Evolutionary conservation across 2,329 filamentous ascomycete species (phyloP), one percentile per base, ranked within the genome.

Genomic region (Cyanodermella asteris): DNA sequence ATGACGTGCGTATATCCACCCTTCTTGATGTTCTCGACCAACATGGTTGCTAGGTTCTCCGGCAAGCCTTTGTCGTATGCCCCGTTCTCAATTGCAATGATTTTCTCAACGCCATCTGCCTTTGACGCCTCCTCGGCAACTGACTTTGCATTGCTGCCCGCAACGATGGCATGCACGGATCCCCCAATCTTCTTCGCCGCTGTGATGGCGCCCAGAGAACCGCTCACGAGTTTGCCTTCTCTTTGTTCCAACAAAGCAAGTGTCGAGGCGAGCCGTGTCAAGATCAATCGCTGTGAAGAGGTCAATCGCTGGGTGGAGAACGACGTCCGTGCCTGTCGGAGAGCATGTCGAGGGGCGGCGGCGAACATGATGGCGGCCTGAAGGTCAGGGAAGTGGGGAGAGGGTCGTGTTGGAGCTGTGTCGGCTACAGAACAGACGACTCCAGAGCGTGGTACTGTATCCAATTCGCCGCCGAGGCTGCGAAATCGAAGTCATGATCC

Each of bases 1-100:
- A 97, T 63, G 34, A 97, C 65, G 45, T 97, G 87, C 32, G 82
- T 91, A 50, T 81, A 94, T 31, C 72, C 77, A 31, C 78, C 82
- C 47, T 87, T 87, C 56, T 91, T 91, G 51, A 94, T 84, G 51
- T 94, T 97, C 50, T 94, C 84, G 25, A 81, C 75, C 20, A 97
- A 60, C 23, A 97, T 59, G 28, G 81, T 76, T n/a, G 84, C 87
- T 44, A 67, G 94, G 58, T 78, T 93, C 55, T 97, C 87, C 26
- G 87, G 71, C 2, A 97, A 64, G 24, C 81, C 80, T 68, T 82
- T 91, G 43, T 94, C 82, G 44, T 97, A 97, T 25, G 78, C 75
- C 27, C 58, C 68, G 51, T 80, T 94, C 35, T 93, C 77, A 12
- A 94, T 72, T 20, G 68, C 71, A 39, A 97, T 64, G 32, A 97